These are phyloP conservation scores for Theobroma cacao DNA, from an alignment of 345 rosid genomes.

Conservation along the genomic window DNA sequence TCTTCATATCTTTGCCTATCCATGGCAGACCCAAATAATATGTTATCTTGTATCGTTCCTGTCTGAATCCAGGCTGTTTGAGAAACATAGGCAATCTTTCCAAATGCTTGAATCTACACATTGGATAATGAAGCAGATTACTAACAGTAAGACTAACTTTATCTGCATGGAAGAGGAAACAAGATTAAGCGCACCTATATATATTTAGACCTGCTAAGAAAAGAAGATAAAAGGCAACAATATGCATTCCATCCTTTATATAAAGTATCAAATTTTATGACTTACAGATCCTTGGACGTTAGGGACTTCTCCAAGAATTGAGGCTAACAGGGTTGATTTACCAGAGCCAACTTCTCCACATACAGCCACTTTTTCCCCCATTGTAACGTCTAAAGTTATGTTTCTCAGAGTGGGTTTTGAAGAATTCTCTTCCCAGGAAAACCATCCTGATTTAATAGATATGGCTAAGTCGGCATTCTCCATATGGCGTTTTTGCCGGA, in stretches of 20 bases:
- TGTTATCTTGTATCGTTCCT: constrained; percentile 79
- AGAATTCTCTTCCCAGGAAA: constrained; percentile 78
- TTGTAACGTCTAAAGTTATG: constrained; percentile 51
- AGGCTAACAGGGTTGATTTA: constrained; percentile 85
- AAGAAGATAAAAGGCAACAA: background rate
- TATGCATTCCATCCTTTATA: background rate
- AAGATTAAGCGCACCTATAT: background rate
- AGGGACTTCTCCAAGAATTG: constrained; percentile 90
- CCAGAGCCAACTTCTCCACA: constrained; percentile 99
- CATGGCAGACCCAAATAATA: constrained; percentile 77
- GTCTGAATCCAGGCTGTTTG: constrained; percentile 98
- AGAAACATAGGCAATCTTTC: constrained; percentile 87
- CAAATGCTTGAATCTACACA: constrained; percentile 64
- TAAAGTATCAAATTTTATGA: background rate
- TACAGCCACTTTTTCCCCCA: constrained; percentile 76
- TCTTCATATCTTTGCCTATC: constrained; percentile 64
- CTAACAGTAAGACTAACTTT: background rate
- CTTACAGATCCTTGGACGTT: constrained; percentile 66
- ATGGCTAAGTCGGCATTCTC: constrained; percentile 34
- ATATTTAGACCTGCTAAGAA: background rate
- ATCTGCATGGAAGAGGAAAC: background rate
- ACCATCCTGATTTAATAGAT: constrained; percentile 53
- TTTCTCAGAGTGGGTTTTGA: constrained; percentile 57
- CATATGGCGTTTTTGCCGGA: constrained; percentile 31
- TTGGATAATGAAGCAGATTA: constrained; percentile 2